phyloP scores from a whole-genome alignment of 2,329 filamentous ascomycete genomes.

The Monilinia fructicola region DNA sequence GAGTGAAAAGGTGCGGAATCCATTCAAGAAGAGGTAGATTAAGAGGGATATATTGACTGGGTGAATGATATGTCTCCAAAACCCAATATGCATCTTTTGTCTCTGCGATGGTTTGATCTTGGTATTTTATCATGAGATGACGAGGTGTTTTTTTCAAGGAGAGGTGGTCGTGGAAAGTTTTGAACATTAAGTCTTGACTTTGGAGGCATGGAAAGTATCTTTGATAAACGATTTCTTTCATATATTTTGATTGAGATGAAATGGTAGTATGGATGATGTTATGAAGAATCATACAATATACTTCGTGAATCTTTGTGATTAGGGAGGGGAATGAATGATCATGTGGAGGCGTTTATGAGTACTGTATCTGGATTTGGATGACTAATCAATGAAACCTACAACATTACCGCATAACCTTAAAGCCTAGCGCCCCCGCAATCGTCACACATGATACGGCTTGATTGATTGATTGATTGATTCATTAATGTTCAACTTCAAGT shows the following conservation, averaged over 20 bases:
- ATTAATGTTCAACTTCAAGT: too few relatives aligned
- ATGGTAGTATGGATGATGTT: neutral
- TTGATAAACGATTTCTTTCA: neutral
- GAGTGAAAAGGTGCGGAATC: neutral
- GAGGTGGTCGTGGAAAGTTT: conserved; percentile 58
- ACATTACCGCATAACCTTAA: neutral
- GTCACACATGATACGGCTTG: neutral
- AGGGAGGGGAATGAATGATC: too few relatives aligned
- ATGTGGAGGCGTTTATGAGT: neutral
- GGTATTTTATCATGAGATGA: conserved; percentile 57
- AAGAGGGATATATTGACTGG: conserved; percentile 45
- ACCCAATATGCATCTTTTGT: conserved; percentile 61
- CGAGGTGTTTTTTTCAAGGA: conserved; percentile 53
- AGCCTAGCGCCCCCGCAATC: conserved; percentile 15
- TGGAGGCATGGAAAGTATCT: conserved; percentile 40
- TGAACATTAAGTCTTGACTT: conserved; percentile 54
- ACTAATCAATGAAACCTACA: conserved; percentile 1
- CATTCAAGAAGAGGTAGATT: neutral
- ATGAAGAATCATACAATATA: neutral
- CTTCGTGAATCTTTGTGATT: neutral
- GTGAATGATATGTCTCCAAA: conserved; percentile 61
- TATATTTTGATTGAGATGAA: neutral
- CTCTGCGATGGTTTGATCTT: conserved; percentile 55
- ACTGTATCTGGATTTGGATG: neutral
- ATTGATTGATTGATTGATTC: too few relatives aligned